Evolutionary conservation across 805 yeast genomes (phyloP), one percentile per base, ranked within the genome.

Genomic region (Ogataea thermomethanolica): DNA sequence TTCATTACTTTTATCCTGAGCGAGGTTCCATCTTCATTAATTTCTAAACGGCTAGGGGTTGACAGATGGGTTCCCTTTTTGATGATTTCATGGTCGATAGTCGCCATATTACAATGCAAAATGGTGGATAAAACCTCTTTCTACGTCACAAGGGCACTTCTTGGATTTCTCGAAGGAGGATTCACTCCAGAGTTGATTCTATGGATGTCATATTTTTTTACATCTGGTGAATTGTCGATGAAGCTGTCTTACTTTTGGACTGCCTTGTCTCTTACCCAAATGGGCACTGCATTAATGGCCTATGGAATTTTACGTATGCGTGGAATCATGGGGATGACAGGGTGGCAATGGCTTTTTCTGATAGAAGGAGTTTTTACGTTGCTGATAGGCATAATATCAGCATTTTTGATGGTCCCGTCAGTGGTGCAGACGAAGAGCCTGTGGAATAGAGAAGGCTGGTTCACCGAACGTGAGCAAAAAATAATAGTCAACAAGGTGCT

Each of bases 401-500:
- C 45, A 43, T 35, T 36, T 9, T 29, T 31, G 25, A 51, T 41
- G 34, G 45, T 40, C 22, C 62, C 49, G 63, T 73, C 33, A 69
- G 66, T 15, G 8, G 41, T 35, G 14, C 43, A 39, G 67, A 73
- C 26, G 79, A 81, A 29, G 15, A 23, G 40, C 22, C 32, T 37
- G 10, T 41, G 44, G 44, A 32, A 30, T 37, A 41, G 35, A 12
- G 28, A 35, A 10, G 40, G 40, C 13, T 67, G 73, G 73, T 64
- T 64, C 44, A 65, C 72, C 12, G 73, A 71, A 1, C 55, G 72
- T 23, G 79, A 78, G 45, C 74, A 71, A 54, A 69, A 70, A 43
- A 74, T 77, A 37, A 61, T 76, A 21, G 79, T 75, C 39, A 76
- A 76, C 53, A 61, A 77, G 43, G 66, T 78, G 1, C 54, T 78